phyloP scores from a whole-genome alignment of 768 basidiomycete species.

The Tulasnella calospora region DNA sequence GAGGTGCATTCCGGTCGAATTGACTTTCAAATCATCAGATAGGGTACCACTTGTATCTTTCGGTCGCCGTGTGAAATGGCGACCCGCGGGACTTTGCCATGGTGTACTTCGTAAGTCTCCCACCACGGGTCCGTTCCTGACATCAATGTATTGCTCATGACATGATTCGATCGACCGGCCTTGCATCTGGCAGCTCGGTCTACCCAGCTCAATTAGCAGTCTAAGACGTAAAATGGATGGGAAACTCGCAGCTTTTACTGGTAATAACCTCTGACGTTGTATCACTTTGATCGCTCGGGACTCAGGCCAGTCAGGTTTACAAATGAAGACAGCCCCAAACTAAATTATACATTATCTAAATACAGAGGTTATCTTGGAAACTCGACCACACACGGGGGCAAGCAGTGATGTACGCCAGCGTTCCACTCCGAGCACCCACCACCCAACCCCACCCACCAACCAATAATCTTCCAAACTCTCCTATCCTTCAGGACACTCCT shows the following conservation, averaged over 20 bases:
- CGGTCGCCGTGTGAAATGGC: neutral
- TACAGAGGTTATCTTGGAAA: neutral
- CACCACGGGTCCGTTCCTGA: neutral
- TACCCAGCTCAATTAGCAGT: no score
- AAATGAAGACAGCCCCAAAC: neutral
- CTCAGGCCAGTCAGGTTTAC: neutral
- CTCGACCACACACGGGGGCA: neutral
- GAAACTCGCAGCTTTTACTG: slow-evolving; percentile 32
- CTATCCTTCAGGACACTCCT: neutral
- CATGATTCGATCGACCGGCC: no score
- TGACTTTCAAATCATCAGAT: no score
- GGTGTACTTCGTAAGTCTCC: no score
- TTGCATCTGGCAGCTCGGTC: no score
- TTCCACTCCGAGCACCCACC: neutral
- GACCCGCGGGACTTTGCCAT: neutral
- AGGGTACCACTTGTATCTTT: neutral
- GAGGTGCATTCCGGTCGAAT: no score
- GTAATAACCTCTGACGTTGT: neutral
- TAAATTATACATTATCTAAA: neutral
- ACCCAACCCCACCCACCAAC: neutral
- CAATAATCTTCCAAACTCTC: neutral
- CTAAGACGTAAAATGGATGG: slow-evolving; percentile 26
- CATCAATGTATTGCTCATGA: no score
- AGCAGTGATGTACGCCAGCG: no score
- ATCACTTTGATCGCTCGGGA: neutral